phyloP scores from a whole-genome alignment of 495 filamentous ascomycete genomes.

The Aspergillus sclerotioniger region DNA sequence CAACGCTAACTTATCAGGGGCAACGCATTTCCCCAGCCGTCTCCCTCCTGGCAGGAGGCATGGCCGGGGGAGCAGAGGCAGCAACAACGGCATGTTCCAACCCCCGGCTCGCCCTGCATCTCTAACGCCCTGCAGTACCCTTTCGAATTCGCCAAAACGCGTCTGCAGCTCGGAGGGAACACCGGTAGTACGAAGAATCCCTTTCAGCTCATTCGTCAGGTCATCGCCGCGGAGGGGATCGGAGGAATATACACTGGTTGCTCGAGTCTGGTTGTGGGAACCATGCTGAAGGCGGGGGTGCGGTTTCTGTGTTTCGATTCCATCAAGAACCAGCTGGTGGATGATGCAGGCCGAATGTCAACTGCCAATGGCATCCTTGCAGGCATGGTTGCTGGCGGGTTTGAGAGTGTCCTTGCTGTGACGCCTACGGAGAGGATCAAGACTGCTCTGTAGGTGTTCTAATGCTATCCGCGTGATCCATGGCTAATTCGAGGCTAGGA shows the following conservation, averaged over 20 bases:
- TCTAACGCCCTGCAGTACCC: constrained; percentile 46
- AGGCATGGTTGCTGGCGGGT: constrained; percentile 61
- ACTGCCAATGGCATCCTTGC: constrained; percentile 55
- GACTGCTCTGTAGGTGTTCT: constrained; percentile 50
- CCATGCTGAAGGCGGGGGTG: constrained; percentile 64
- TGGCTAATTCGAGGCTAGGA: constrained; percentile 27
- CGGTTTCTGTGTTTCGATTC: constrained; percentile 65
- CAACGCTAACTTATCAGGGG: background rate
- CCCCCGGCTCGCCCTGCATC: background rate
- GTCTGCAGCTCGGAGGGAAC: constrained; percentile 55
- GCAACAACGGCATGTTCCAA: constrained; percentile 39
- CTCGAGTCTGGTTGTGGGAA: constrained; percentile 58
- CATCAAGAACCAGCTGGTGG: constrained; percentile 58
- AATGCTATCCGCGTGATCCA: background rate
- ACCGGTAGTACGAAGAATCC: constrained; percentile 49
- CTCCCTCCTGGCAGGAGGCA: constrained; percentile 51
- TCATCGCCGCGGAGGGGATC: constrained; percentile 53
- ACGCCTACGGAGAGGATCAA: constrained; percentile 69
- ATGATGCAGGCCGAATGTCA: constrained; percentile 56
- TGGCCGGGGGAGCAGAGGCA: constrained; percentile 56
- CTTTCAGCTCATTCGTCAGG: constrained; percentile 47
- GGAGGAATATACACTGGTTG: constrained; percentile 63
- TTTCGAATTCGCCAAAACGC: constrained; percentile 68
- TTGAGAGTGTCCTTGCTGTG: constrained; percentile 58
- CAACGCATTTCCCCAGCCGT: constrained; percentile 33